Percentiles rank a stretch among this genome's conserved stretches.
Conservation (phyloP, 768 basidiomycete species). For the Gloeostereum incarnatum region DNA sequence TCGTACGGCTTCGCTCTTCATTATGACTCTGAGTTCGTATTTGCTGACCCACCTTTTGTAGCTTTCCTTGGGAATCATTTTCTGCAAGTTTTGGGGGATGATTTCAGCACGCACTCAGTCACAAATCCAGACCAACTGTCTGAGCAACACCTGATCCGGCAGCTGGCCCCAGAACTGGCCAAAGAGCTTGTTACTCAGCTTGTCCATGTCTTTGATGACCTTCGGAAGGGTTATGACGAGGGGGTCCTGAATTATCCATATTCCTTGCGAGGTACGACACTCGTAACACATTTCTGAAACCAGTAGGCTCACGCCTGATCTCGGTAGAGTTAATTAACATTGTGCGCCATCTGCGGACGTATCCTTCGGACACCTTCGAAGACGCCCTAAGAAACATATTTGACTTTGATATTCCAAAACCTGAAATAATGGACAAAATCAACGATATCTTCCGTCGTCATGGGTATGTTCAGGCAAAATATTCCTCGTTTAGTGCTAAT, state of each 20-base stretch:
- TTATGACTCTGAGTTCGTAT: background rate
- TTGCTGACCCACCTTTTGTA: conserved; percentile 13
- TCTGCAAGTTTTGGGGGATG: conserved; percentile 62
- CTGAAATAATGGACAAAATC: conserved; percentile 54
- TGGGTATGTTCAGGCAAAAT: conserved; percentile 28
- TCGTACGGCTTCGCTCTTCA: conserved; percentile 29
- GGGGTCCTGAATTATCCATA: conserved; percentile 59
- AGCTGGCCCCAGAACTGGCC: conserved; percentile 52
- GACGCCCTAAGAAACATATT: conserved; percentile 55
- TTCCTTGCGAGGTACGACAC: conserved; percentile 46
- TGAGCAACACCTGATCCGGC: conserved; percentile 48
- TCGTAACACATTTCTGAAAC: background rate
- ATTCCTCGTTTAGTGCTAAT: background rate
- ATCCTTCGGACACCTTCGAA: conserved; percentile 49
- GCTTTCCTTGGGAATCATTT: conserved; percentile 71
- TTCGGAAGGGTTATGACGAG: conserved; percentile 46
- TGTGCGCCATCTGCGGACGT: conserved; percentile 53
- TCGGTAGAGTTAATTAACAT: conserved; percentile 54
- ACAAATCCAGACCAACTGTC: conserved; percentile 60
- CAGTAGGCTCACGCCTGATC: background rate
- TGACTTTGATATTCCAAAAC: conserved; percentile 62
- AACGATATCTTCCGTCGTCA: conserved; percentile 49
- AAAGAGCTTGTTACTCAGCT: conserved; percentile 45
- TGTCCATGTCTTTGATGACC: conserved; percentile 56
- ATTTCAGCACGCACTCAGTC: conserved; percentile 57